Evolutionary conservation across 352 stramenopile species (phyloP), one percentile per base, ranked within the genome.

Genomic region (Pythium myriotylum): DNA sequence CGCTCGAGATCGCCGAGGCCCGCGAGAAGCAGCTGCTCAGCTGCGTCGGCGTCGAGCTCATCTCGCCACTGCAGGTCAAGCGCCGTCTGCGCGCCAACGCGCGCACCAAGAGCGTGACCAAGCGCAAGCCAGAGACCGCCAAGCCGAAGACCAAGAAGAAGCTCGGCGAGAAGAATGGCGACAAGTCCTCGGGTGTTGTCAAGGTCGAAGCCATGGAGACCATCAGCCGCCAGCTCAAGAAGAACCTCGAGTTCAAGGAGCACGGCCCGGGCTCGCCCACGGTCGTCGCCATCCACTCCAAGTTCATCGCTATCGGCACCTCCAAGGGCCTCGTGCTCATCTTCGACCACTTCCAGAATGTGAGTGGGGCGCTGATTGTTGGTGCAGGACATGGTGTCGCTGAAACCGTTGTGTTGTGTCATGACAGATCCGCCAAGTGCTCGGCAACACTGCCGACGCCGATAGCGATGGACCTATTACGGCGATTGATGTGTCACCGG

Each of bases 341-440:
- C 33, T 99, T 98, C 69, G 96, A 99, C 70, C 90, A 98, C 64
- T 98, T 98, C 70, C 93, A 99, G 73, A 95, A 97, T 33, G 77
- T 98, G 45, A 70, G 86, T 68, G 6, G 5, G 5, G 13, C 16
- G 10, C 24, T 67, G 46, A n/a, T n/a, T 40, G 12, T 39, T 17
- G 13, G 1, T 10, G 13, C 23, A 16, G 26, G 16, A 35, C 9
- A 42, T 7, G 10, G 12, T 33, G n/a, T 19, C 7, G 2, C 10
- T 60, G 3, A 23, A 8, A 42, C 22, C 59, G 39, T 53, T 1
- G 8, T 23, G 16, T 48, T 32, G 26, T 62, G 49, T 27, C 41
- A 14, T 71, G 26, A 46, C 14, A 86, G 77, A 91, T 94, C 50
- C 81, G 84, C 40, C 86, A 97, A 76, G 88, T 95, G 37, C 73